Evolutionary conservation across 345 rosid species (phyloP).

Genomic region (Anacardium occidentale): DNA sequence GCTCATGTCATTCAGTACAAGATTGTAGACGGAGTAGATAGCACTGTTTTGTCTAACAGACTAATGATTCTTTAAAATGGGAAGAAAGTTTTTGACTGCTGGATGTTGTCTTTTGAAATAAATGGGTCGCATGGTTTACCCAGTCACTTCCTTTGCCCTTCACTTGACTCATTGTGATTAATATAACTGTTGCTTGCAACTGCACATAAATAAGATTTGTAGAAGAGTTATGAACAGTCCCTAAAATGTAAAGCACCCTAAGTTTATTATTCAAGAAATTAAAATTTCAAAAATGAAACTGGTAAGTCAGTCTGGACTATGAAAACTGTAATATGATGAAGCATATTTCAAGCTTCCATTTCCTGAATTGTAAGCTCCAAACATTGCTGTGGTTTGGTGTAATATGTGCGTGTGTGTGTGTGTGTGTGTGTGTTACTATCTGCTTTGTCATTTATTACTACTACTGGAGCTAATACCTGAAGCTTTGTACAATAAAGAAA

Average conservation of each 20-base stretch:
- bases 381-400: not conserved
- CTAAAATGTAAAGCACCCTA: not conserved
- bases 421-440: not conserved
- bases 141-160: not conserved
- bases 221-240: not conserved
- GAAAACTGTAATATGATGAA: not conserved
- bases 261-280: too few relatives aligned
- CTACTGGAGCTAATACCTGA: conserved; percentile 9
- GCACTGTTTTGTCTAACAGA: not conserved
- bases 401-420: not conserved
- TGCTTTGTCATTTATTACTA: not conserved
- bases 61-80: too few relatives aligned
- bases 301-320: not conserved
- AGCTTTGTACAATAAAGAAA: conserved; percentile 38
- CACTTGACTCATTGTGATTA: not conserved
- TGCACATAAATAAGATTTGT: too few relatives aligned
- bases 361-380: not conserved
- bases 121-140: not conserved
- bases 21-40: not conserved
- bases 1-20: not conserved
- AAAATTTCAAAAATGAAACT: not conserved
- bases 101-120: not conserved
- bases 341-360: not conserved
- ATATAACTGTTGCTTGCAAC: not conserved
- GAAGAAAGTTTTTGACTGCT: not conserved